phyloP scores from a whole-genome alignment of 352 stramenopile genomes.

The Globisporangium spiculum region DNA sequence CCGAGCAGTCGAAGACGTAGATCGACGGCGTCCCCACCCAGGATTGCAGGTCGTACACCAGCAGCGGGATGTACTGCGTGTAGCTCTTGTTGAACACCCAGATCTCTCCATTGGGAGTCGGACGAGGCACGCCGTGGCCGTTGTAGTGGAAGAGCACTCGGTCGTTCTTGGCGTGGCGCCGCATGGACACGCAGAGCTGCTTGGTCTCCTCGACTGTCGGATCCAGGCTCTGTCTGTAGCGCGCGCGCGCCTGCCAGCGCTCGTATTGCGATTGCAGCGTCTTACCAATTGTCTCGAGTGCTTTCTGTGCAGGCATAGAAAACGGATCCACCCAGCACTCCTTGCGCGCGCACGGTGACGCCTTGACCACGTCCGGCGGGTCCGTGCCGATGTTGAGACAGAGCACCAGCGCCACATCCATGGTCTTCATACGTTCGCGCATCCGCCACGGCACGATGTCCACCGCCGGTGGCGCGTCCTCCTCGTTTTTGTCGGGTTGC shows the following conservation, averaged over 20 bases:
- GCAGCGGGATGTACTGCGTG: slow-evolving; percentile 99
- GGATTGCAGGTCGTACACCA: slow-evolving; percentile 94
- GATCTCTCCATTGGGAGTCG: slow-evolving; percentile 96
- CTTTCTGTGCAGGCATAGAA: slow-evolving; percentile 92
- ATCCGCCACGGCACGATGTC: slow-evolving; percentile 83
- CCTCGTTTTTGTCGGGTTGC: slow-evolving; percentile 32
- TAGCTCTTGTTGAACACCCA: slow-evolving; percentile 99
- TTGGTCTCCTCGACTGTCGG: slow-evolving; percentile 97
- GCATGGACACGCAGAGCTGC: slow-evolving; percentile 91
- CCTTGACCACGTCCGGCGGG: slow-evolving; percentile 96
- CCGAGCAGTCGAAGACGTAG: slow-evolving; percentile 98
- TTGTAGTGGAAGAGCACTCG: slow-evolving; percentile 99
- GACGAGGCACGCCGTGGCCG: slow-evolving; percentile 97
- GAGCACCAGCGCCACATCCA: slow-evolving; percentile 95
- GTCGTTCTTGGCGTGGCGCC: slow-evolving; percentile 91
- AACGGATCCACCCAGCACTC: slow-evolving; percentile 99
- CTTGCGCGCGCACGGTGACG: slow-evolving; percentile 94
- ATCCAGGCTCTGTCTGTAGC: slow-evolving; percentile 95
- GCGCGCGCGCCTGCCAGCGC: slow-evolving; percentile 92
- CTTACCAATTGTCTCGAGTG: slow-evolving; percentile 95
- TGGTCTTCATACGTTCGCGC: slow-evolving; percentile 88
- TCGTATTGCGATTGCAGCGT: slow-evolving; percentile 95
- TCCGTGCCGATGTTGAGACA: slow-evolving; percentile 98
- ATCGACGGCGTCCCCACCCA: slow-evolving; percentile 94
- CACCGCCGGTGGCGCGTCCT: slow-evolving; percentile 22